These are phyloP conservation scores for Salvia sclarea DNA, from an alignment of 305 asterid species.

Conservation along the genomic window DNA sequence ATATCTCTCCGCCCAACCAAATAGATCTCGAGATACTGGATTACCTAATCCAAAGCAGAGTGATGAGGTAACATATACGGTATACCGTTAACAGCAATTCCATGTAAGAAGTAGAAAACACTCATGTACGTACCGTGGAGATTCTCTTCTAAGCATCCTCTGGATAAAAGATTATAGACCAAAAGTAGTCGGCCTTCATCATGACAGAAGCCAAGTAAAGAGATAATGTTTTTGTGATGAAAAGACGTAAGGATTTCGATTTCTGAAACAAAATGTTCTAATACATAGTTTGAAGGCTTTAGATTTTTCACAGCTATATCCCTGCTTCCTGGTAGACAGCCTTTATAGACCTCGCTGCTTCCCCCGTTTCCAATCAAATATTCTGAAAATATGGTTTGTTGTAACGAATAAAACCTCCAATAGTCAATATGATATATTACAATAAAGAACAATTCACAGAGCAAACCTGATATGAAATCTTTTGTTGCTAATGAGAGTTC, in stretches of 20 bases:
- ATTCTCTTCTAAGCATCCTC: conserved; percentile 81
- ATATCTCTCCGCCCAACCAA: conserved; percentile 72
- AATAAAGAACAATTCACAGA: conserved; percentile 27
- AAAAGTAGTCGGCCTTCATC: conserved; percentile 54
- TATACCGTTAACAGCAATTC: conserved; percentile 5
- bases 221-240: conserved; percentile 62
- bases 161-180: conserved; percentile 73
- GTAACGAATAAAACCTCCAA: conserved; percentile 25
- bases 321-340: conserved; percentile 58
- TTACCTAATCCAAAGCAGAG: conserved; percentile 40
- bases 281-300: conserved; percentile 60
- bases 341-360: conserved; percentile 71
- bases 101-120: conserved; percentile 21
- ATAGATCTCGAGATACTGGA: conserved; percentile 38
- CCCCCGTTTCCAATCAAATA: conserved; percentile 82
- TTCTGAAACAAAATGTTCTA: conserved; percentile 69
- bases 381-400: conserved; percentile 39
- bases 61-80: conserved; percentile 31
- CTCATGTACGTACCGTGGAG: conserved; percentile 51
- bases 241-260: conserved; percentile 60
- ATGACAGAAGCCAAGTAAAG: conserved; percentile 67
- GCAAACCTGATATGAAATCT: conserved; percentile 59
- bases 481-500: conserved; percentile 70
- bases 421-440: conserved; percentile 3
- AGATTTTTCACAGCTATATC: conserved; percentile 71